Conservation (phyloP, 2,329 filamentous ascomycete species). For the Aspergillus pseudoterreus region DNA sequence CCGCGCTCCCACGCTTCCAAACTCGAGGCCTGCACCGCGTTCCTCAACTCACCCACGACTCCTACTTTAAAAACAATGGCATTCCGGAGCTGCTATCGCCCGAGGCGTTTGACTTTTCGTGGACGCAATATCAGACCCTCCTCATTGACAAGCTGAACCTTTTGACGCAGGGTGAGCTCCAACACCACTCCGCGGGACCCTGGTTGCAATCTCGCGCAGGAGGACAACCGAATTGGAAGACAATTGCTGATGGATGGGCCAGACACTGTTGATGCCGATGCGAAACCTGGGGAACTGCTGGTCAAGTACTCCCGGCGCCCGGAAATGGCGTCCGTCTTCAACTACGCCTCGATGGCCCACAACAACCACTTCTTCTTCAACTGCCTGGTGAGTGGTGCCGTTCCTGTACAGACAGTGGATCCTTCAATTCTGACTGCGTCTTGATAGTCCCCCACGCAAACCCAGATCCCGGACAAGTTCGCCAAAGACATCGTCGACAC, state of each 20-base stretch:
- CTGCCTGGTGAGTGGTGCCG: slow-evolving; percentile 34
- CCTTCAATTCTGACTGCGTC: neutral
- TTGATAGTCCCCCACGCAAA: slow-evolving; percentile 38
- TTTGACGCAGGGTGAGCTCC: slow-evolving; percentile 63
- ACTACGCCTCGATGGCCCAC: slow-evolving; percentile 92
- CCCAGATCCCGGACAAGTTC: slow-evolving; percentile 56
- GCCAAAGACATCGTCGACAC: slow-evolving; percentile 59
- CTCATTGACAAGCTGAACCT: slow-evolving; percentile 73
- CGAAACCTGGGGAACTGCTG: slow-evolving; percentile 63
- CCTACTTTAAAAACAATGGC: slow-evolving; percentile 47
- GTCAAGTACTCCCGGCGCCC: slow-evolving; percentile 76
- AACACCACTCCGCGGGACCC: neutral
- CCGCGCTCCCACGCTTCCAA: slow-evolving; percentile 35
- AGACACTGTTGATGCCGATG: slow-evolving; percentile 64
- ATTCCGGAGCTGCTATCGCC: slow-evolving; percentile 69
- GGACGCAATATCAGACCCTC: slow-evolving; percentile 74
- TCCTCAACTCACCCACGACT: slow-evolving; percentile 48
- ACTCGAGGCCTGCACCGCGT: slow-evolving; percentile 42
- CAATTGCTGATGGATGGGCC: slow-evolving; percentile 1
- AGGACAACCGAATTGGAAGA: neutral
- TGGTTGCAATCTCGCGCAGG: neutral
- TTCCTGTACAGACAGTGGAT: neutral
- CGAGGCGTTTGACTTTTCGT: slow-evolving; percentile 70
- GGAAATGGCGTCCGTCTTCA: slow-evolving; percentile 75
- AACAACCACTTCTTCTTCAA: slow-evolving; percentile 68